Base-by-base conservation (phyloP, 75 land plant species). In the Pinus tabuliformis region DNA sequence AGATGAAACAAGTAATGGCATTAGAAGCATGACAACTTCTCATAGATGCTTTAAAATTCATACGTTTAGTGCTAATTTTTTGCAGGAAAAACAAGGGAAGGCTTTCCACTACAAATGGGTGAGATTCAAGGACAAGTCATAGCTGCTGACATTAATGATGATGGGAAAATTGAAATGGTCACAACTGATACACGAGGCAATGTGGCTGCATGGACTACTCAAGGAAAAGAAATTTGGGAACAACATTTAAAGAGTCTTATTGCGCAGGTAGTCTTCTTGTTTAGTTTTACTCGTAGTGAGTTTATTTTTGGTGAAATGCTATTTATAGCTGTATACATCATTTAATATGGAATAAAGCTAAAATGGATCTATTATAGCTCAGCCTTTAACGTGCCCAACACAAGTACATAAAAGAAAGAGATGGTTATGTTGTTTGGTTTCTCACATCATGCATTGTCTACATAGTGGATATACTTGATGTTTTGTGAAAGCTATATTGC, bases 131-230 rank as follows among this genome's bases (percentile, higher is more conserved):
- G 83, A 65, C 83, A 91, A 74, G 87, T 97, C 0, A 81, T 95
- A 58, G 99, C 99, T 74, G 95, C 98, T 45, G 99, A 97, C 84
- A 92, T 97, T 58, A 97, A 97, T 89, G 98, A 95, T 84, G 99
- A 97, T 91, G 99, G 99, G 3, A 88, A 89, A 79, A 79, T 95
- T 74, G 99, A 97, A 81, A 77, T 97, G 37, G 87, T 97, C 36
- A 91, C 95, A 22, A 76, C 91, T 79, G 99, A 97, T 85, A 81
- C 84, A 15, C 92, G 94, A 79, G 99, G 99, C 76, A 97, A 97
- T 87, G 98, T 97, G 76, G 99, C 89, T 81, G 99, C 99, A 75
- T 97, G 98, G 98, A 85, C 86, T 74, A 78, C 86, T 22, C 82
- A 95, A 76, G 99, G 98, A 66, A 79, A 82, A 18, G 89, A 89